Conservation (phyloP, 192 early-diverging fungal species). For the Diversispora epigaea region DNA sequence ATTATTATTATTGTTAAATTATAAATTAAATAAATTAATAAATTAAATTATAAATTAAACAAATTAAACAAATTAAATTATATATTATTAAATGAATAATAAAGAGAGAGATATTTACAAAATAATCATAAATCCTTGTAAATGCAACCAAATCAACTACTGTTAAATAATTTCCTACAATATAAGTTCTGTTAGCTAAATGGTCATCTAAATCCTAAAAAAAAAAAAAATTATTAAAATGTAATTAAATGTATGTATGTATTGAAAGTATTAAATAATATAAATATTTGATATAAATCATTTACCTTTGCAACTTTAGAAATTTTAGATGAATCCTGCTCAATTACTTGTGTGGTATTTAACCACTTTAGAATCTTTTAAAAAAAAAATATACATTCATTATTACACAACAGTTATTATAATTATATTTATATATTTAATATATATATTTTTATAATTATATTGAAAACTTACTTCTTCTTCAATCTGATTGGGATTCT, state of each 20-base stretch:
- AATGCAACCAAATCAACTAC: conserved; percentile 69
- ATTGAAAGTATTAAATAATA: background rate
- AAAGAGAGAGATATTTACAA: conserved; percentile 33
- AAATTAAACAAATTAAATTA: background rate
- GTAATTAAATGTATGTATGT: too few species aligned
- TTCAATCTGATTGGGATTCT: background rate
- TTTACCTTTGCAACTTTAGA: background rate
- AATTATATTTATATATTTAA: background rate
- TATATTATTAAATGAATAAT: too few species aligned
- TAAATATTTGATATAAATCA: background rate
- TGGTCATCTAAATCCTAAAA: conserved; percentile 59
- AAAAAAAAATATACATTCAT: background rate
- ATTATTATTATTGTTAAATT: conserved; percentile 17
- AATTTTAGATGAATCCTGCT: background rate
- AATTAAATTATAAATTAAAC: background rate
- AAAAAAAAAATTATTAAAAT: too few species aligned
- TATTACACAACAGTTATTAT: too few species aligned
- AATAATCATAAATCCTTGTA: conserved; percentile 61
- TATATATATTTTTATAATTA: background rate
- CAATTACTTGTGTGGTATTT: background rate
- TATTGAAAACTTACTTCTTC: background rate
- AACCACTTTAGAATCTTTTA: conserved; percentile 16
- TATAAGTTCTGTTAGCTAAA: conserved; percentile 62
- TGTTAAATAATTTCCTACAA: conserved; percentile 63
- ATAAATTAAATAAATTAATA: background rate